These are phyloP conservation scores for Schizochytrium sp. DNA, from an alignment of 108 stramenopile species.

Conservation along the genomic window DNA sequence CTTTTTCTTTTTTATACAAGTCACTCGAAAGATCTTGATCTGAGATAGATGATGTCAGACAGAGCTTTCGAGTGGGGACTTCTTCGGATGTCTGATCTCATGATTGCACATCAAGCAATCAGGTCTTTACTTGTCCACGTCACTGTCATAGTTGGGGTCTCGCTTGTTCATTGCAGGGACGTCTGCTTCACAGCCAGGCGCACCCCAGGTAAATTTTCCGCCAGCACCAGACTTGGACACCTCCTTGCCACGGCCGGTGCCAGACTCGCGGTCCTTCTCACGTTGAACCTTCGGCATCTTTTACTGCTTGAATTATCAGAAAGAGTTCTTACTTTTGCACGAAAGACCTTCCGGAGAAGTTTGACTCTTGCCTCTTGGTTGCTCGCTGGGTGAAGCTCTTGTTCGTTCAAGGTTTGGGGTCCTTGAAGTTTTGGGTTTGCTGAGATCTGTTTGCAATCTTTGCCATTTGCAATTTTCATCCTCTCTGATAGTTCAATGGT, in stretches of 20 bases:
- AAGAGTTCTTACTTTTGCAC: no score
- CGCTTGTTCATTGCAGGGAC: slow-evolving; percentile 52
- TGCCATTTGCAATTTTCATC: no score
- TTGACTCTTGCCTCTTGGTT: no score
- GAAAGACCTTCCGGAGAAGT: no score
- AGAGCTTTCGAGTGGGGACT: neutral
- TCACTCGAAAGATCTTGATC: no score
- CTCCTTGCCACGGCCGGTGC: slow-evolving; percentile 59
- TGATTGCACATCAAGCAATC: neutral
- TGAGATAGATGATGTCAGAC: no score
- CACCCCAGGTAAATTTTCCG: slow-evolving; percentile 43
- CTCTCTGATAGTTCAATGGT: no score
- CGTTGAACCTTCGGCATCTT: slow-evolving; percentile 61
- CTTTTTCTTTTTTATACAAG: no score
- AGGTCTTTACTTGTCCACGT: neutral
- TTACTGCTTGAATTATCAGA: neutral
- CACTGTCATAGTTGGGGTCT: slow-evolving; percentile 51
- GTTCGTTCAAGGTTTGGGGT: no score
- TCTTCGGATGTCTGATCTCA: neutral
- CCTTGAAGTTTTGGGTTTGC: no score
- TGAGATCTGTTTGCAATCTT: no score
- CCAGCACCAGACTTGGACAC: slow-evolving; percentile 53
- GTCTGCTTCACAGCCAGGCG: slow-evolving; percentile 21
- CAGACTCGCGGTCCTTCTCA: slow-evolving; percentile 41
- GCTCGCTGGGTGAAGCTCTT: no score